These are phyloP conservation scores for Ascodesmis nigricans DNA, from an alignment of 495 filamentous ascomycete species.

Conservation along the genomic window DNA sequence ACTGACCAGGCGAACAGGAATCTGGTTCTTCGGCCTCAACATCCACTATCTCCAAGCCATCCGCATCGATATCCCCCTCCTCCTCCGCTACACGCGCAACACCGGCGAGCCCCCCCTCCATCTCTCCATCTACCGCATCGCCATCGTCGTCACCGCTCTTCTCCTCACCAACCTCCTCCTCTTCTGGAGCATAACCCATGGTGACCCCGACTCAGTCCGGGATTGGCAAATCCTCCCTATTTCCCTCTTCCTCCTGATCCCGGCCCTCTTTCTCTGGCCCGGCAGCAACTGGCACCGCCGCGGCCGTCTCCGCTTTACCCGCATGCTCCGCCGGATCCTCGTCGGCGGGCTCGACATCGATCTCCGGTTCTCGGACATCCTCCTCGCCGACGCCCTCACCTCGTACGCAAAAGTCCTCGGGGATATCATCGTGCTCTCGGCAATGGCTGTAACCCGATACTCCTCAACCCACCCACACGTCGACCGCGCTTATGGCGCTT, in stretches of 20 bases:
- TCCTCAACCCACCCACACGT: conserved; percentile 52
- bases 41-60: conserved; percentile 20
- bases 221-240: conserved; percentile 64
- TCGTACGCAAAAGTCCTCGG: conserved; percentile 81
- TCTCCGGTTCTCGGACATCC: conserved; percentile 55
- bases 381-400: conserved; percentile 86
- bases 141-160: conserved; percentile 46
- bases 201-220: conserved; percentile 40
- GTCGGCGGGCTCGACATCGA: conserved; percentile 19
- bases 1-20: conserved; percentile 7
- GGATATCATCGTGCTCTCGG: conserved; percentile 68
- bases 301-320: conserved; percentile 54
- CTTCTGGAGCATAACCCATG: conserved; percentile 66
- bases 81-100: conserved; percentile 19
- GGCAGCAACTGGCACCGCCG: conserved; percentile 43
- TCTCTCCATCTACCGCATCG: conserved; percentile 60
- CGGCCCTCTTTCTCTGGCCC: conserved; percentile 48
- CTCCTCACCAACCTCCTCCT: conserved; percentile 44
- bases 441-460: conserved; percentile 62
- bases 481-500: conserved; percentile 52
- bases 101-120: conserved; percentile 48
- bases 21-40: conserved; percentile 22
- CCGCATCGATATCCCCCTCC: conserved; percentile 14
- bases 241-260: conserved; percentile 46
- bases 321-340: conserved; percentile 17